Evolutionary conservation across 192 early-diverging fungal species (phyloP).

Genomic region (Jimgerdemannia flammicorona): DNA sequence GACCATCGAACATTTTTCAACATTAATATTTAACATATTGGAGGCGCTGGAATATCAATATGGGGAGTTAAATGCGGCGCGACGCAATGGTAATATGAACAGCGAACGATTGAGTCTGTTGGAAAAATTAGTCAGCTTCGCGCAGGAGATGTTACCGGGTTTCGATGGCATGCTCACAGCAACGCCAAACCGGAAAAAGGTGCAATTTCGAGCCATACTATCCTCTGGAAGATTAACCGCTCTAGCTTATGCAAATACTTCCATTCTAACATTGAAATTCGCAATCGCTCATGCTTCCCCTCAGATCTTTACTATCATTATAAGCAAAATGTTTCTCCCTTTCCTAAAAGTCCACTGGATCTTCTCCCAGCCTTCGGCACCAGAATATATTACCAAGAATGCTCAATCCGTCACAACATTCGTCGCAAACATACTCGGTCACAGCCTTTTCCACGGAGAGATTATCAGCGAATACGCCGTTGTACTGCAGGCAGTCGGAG

Average conservation of each 20-base stretch:
- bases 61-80: not conserved
- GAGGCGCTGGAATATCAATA: not conserved
- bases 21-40: not conserved
- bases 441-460: not conserved
- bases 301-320: not conserved
- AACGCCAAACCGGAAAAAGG: not conserved
- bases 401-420: not conserved
- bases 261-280: too few relatives aligned
- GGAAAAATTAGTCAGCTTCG: not conserved
- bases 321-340: not conserved
- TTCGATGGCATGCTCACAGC: not conserved
- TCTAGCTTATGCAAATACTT: too few relatives aligned
- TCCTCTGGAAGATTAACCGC: too few relatives aligned
- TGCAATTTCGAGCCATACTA: not conserved
- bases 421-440: not conserved
- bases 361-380: not conserved
- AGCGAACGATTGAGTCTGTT: not conserved
- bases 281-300: too few relatives aligned
- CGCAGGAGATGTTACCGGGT: not conserved
- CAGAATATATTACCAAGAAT: not conserved
- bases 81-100: not conserved
- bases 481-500: not conserved
- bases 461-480: not conserved
- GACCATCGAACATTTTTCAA: not conserved
- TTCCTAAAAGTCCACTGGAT: not conserved